These are phyloP conservation scores for Funneliformis geosporum DNA, from an alignment of 192 early-diverging fungal species.

Conservation along the genomic window DNA sequence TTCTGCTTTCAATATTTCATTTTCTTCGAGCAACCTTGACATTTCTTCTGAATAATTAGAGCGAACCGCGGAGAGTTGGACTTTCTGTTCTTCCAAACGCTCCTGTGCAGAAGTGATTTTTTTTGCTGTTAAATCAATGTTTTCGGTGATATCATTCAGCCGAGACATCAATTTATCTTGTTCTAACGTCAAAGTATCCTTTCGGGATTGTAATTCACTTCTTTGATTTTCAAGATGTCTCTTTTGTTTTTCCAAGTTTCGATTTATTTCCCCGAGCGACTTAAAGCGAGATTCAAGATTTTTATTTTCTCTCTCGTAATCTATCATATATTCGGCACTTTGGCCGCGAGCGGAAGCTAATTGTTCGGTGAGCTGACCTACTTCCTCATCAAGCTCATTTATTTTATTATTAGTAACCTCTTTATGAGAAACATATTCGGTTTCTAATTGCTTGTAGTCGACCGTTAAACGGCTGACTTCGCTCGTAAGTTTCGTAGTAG, in stretches of 20 bases:
- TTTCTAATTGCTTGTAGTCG: constrained; percentile 4
- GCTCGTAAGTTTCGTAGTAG: neutral
- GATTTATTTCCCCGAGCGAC: neutral
- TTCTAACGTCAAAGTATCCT: constrained; percentile 4
- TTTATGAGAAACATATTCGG: neutral
- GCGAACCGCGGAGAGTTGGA: neutral
- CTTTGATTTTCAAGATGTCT: constrained; percentile 13
- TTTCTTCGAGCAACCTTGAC: neutral
- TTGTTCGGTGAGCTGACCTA: constrained; percentile 6
- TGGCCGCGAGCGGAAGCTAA: neutral
- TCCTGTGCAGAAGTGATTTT: neutral
- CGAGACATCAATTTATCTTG: neutral
- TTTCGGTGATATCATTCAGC: neutral
- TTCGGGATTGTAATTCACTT: constrained; percentile 24
- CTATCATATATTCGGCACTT: neutral
- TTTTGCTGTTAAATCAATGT: neutral
- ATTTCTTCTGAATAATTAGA: neutral
- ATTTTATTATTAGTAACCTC: neutral
- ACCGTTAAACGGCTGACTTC: neutral
- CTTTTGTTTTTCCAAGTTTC: constrained; percentile 23
- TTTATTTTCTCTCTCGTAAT: constrained; percentile 27
- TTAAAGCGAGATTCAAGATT: neutral
- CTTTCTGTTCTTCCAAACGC: neutral
- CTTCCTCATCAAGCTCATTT: neutral
- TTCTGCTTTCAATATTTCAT: neutral